Evolutionary conservation across 768 basidiomycete species (phyloP).

Genomic region (Boletus reticuloceps): DNA sequence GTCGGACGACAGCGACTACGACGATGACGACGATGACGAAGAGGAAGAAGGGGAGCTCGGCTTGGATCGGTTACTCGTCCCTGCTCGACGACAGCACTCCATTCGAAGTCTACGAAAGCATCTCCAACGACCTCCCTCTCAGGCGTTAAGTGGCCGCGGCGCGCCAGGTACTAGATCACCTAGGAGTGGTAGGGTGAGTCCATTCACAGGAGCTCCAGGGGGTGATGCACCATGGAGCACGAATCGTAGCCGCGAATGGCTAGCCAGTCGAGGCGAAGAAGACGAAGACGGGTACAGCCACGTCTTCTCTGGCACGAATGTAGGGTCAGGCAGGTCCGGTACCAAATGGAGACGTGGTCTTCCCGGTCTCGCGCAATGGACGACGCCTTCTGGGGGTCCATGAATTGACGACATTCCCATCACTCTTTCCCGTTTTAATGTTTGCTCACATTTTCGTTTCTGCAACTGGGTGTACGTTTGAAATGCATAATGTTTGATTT

Average conservation of each 20-base stretch:
- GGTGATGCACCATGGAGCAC: conserved; percentile 21
- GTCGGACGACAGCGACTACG: conserved; percentile 29
- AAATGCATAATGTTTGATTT: conserved; percentile 5
- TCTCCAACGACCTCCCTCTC: conserved; percentile 36
- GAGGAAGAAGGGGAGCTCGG: conserved; percentile 60
- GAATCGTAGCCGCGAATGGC: conserved; percentile 24
- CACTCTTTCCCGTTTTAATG: not conserved
- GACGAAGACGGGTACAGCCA: conserved; percentile 27
- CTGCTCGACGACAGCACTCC: conserved; percentile 69
- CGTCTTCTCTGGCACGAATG: conserved; percentile 22
- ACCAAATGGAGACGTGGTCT: conserved; percentile 32
- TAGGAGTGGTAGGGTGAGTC: conserved; percentile 15
- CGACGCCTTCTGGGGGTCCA: conserved; percentile 11
- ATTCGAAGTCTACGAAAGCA: conserved; percentile 71
- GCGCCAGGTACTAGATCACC: conserved; percentile 12
- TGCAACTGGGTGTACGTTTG: conserved; percentile 14
- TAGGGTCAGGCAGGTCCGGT: conserved; percentile 12
- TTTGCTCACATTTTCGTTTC: conserved; percentile 4
- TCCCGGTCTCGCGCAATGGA: conserved; percentile 33
- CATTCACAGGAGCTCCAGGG: conserved; percentile 16
- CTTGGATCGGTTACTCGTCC: conserved; percentile 65
- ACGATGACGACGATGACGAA: conserved; percentile 39
- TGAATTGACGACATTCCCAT: not conserved
- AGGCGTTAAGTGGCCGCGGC: conserved; percentile 11
- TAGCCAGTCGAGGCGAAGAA: conserved; percentile 26